A percentile compares a stretch with the other conserved stretches of the same genome.
Conservation (phyloP, 331 rosid species). For the Malus hybrid region DNA sequence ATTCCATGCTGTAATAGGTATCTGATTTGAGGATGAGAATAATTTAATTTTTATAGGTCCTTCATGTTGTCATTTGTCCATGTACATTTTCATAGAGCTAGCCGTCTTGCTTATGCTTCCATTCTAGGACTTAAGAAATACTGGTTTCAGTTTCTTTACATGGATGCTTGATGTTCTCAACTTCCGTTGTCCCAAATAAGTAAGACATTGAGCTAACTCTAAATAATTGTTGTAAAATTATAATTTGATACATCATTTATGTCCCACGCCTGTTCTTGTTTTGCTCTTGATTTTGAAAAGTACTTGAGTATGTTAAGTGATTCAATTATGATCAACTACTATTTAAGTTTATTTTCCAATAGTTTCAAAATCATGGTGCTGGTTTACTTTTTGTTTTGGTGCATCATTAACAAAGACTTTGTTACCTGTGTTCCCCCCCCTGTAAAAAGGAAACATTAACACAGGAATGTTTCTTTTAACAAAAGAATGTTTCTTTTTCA, state of each 20-base stretch:
- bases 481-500: background rate
- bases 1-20: background rate
- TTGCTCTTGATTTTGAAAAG: background rate
- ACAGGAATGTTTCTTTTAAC: background rate
- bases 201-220: background rate
- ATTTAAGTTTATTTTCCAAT: background rate
- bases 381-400: background rate
- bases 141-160: background rate
- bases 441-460: background rate
- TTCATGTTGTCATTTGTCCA: background rate
- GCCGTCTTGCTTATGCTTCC: background rate
- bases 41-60: background rate
- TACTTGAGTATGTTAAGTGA: background rate
- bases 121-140: background rate
- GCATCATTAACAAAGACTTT: background rate
- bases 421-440: background rate
- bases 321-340: background rate
- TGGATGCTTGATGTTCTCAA: background rate
- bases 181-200: background rate
- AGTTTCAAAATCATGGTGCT: background rate
- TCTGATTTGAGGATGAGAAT: background rate
- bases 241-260: background rate
- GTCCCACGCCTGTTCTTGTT: background rate
- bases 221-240: background rate
- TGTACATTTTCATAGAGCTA: background rate